A percentile compares a stretch with the other conserved stretches of the same genome.
Conservation (phyloP, 768 basidiomycete species). For the Suillus subluteus region DNA sequence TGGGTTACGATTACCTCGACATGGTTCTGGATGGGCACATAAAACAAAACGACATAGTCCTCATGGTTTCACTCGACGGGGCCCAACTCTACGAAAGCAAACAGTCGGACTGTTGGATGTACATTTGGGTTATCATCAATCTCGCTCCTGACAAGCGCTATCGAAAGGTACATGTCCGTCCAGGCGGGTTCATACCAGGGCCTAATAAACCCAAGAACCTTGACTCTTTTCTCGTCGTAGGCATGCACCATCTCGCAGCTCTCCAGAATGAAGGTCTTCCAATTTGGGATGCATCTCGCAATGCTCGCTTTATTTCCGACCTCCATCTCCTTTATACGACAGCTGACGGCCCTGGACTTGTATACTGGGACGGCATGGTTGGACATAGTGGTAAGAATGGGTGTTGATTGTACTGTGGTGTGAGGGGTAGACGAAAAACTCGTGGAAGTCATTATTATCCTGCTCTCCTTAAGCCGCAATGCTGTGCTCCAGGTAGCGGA, state of each 20-base stretch:
- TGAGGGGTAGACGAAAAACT: constrained; percentile 32
- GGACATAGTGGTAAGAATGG: constrained; percentile 36
- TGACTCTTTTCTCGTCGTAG: too few relatives aligned
- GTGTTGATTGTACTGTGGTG: constrained; percentile 36
- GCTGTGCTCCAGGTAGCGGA: constrained; percentile 25
- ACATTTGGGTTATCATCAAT: too few relatives aligned
- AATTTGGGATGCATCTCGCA: too few relatives aligned
- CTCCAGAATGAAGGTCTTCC: too few relatives aligned
- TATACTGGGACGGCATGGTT: constrained; percentile 33
- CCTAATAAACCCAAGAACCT: too few relatives aligned
- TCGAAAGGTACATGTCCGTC: too few relatives aligned
- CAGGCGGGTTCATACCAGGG: too few relatives aligned
- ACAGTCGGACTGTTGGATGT: too few relatives aligned
- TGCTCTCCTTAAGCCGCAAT: constrained; percentile 28
- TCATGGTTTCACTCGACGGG: constrained; percentile 40
- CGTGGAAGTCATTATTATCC: constrained; percentile 36
- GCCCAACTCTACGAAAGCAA: too few relatives aligned
- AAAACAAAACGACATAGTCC: constrained; percentile 33
- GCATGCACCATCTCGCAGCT: too few relatives aligned
- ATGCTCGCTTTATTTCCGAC: neutral
- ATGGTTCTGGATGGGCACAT: constrained; percentile 26
- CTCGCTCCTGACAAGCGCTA: too few relatives aligned
- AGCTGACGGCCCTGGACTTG: constrained; percentile 16
- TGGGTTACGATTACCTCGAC: constrained; percentile 33
- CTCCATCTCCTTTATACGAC: constrained; percentile 18